phyloP scores from a whole-genome alignment of 2,329 filamentous ascomycete genomes.

The Lecanicillium sp. region DNA sequence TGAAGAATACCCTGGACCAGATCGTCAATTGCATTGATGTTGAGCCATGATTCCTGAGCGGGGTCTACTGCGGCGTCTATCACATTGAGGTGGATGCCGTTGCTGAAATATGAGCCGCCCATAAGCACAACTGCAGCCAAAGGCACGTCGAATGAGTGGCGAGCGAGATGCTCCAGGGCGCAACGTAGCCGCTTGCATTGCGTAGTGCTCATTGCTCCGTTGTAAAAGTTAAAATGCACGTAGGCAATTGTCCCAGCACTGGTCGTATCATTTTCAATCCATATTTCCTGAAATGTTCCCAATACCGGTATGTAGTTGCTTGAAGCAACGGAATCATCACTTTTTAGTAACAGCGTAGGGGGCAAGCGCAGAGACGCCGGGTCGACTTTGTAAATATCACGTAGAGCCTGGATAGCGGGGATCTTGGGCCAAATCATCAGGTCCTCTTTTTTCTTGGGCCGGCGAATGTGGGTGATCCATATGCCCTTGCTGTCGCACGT shows the following conservation, averaged over 20 bases:
- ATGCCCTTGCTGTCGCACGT: conserved; percentile 30
- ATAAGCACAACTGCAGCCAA: conserved; percentile 31
- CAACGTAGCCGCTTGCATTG: conserved; percentile 28
- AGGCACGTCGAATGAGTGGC: conserved; percentile 14
- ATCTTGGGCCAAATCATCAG: conserved; percentile 32
- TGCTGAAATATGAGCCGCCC: conserved; percentile 32
- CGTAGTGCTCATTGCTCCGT: conserved; percentile 32
- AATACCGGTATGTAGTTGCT: conserved; percentile 8
- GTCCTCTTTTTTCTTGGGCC: conserved; percentile 28
- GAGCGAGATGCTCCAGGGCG: conserved; percentile 27
- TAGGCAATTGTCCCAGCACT: conserved; percentile 22
- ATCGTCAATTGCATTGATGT: conserved; percentile 36
- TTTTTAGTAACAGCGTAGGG: no score
- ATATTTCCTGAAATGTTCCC: conserved; percentile 30
- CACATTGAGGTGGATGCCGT: conserved; percentile 35
- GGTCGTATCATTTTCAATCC: conserved; percentile 23
- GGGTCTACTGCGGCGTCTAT: conserved; percentile 30
- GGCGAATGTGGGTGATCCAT: conserved; percentile 32
- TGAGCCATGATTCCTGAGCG: conserved; percentile 31
- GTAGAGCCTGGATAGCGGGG: conserved; percentile 25
- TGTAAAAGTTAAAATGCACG: conserved; percentile 35
- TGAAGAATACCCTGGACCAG: conserved; percentile 29
- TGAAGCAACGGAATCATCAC: no score
- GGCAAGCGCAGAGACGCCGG: no score
- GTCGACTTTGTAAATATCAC: conserved; percentile 19